Conservation (phyloP, 1,284 basidiomycete species). For the Lignosus rhinocerotis region DNA sequence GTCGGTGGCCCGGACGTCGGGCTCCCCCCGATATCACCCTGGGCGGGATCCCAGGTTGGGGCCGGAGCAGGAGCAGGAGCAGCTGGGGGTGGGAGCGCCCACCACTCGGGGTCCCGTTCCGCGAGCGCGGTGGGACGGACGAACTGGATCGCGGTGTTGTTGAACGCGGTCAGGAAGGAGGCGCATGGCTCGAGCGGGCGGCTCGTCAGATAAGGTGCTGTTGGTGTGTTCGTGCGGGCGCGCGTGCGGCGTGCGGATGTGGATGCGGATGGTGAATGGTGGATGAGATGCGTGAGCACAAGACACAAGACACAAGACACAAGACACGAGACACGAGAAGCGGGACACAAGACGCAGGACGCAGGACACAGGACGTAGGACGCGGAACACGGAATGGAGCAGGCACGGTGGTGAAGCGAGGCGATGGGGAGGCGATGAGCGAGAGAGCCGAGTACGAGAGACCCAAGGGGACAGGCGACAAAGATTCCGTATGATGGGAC, state of each 20-base stretch:
- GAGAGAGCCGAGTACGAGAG: neutral
- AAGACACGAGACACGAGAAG: neutral
- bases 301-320: neutral
- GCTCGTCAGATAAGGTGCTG: conserved; percentile 49
- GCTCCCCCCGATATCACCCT: neutral
- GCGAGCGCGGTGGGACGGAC: conserved; percentile 32
- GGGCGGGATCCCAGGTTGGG: neutral
- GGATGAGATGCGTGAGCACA: no score
- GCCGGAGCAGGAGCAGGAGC: neutral
- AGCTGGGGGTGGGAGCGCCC: conserved; percentile 26
- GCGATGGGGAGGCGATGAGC: neutral
- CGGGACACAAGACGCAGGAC: neutral
- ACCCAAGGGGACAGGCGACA: no score
- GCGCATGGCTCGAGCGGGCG: conserved; percentile 48
- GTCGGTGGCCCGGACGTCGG: neutral
- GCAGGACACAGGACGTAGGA: neutral
- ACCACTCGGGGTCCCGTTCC: conserved; percentile 30
- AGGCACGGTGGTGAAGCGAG: neutral
- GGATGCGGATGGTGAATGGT: neutral
- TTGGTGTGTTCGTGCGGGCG: conserved; percentile 1
- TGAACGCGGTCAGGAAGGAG: conserved; percentile 65
- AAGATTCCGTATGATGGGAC: no score
- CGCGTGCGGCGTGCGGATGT: neutral
- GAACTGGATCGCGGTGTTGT: conserved; percentile 62
- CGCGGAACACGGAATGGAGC: neutral